Conservation (phyloP, 2,329 filamentous ascomycete species). For the Aureobasidium sp. region DNA sequence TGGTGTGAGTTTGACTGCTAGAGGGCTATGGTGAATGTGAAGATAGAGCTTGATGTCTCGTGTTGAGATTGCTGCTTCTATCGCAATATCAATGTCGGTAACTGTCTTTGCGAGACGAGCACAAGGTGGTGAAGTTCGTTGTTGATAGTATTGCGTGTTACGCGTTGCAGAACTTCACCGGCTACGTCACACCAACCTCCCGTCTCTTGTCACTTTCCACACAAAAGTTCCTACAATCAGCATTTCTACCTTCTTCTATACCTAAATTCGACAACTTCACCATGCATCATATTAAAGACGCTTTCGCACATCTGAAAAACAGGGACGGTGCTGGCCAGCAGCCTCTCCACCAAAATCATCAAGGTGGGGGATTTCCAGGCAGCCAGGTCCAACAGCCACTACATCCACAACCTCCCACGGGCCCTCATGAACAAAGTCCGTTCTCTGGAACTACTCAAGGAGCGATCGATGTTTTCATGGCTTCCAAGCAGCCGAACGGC, state of each 20-base stretch:
- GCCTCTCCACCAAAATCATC: background rate
- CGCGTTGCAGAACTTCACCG: background rate
- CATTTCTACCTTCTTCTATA: background rate
- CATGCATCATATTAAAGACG: constrained; percentile 14
- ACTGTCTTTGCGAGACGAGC: background rate
- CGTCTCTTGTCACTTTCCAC: background rate
- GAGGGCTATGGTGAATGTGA: constrained; percentile 1
- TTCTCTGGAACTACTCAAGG: constrained; percentile 19
- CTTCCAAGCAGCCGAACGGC: constrained; percentile 21
- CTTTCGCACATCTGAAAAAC: background rate
- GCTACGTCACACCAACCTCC: background rate
- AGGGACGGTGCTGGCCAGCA: background rate
- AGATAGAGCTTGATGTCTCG: background rate
- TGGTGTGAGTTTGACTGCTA: constrained; percentile 10
- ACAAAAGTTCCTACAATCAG: too few species aligned
- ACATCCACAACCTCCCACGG: background rate
- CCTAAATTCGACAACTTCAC: background rate
- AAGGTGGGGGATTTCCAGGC: background rate
- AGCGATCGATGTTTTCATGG: constrained; percentile 23
- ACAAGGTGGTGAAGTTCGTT: background rate
- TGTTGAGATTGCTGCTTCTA: background rate
- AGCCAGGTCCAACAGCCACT: constrained; percentile 8
- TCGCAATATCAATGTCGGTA: background rate
- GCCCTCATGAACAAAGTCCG: background rate
- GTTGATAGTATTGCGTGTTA: background rate